These are phyloP conservation scores for Fremontodendron californicum DNA, from an alignment of 345 rosid species.

Conservation along the genomic window DNA sequence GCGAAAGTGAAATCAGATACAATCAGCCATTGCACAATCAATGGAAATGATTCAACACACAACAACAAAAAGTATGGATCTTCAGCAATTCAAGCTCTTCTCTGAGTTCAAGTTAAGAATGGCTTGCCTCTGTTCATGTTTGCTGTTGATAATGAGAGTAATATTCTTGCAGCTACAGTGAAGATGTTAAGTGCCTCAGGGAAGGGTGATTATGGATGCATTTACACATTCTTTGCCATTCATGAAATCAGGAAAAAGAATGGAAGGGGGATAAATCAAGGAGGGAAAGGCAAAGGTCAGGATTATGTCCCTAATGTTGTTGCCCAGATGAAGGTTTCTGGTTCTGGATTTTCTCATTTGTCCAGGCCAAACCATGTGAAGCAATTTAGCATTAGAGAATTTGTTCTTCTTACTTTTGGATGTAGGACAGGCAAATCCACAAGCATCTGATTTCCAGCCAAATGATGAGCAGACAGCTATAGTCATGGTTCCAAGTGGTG, in stretches of 20 bases:
- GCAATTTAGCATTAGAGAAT: constrained; percentile 50
- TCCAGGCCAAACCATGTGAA: constrained; percentile 25
- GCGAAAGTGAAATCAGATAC: constrained; percentile 36
- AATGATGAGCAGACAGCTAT: constrained; percentile 86
- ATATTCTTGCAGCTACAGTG: constrained; percentile 78
- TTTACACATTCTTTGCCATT: constrained; percentile 68
- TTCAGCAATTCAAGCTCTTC: constrained; percentile 68
- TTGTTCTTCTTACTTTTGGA: constrained; percentile 62
- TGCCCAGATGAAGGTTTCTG: constrained; percentile 79
- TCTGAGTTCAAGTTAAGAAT: constrained; percentile 73
- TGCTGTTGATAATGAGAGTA: constrained; percentile 68
- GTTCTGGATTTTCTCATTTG: constrained; percentile 32
- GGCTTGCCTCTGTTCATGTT: constrained; percentile 81
- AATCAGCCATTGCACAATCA: constrained; percentile 29
- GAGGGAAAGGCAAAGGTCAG: constrained; percentile 52
- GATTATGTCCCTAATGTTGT: constrained; percentile 64
- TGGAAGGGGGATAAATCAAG: constrained; percentile 70
- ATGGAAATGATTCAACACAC: constrained; percentile 35
- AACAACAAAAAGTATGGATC: constrained; percentile 44
- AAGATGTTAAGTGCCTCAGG: constrained; percentile 37
- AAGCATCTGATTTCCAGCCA: constrained; percentile 46
- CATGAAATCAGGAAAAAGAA: constrained; percentile 71
- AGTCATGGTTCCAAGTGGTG: constrained; percentile 82
- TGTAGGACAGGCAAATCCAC: constrained; percentile 37
- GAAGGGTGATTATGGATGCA: constrained; percentile 51